Percentiles rank a stretch among this genome's conserved stretches.
Conservation (phyloP, 352 stramenopile species). For the Globisporangium orthogonon region DNA sequence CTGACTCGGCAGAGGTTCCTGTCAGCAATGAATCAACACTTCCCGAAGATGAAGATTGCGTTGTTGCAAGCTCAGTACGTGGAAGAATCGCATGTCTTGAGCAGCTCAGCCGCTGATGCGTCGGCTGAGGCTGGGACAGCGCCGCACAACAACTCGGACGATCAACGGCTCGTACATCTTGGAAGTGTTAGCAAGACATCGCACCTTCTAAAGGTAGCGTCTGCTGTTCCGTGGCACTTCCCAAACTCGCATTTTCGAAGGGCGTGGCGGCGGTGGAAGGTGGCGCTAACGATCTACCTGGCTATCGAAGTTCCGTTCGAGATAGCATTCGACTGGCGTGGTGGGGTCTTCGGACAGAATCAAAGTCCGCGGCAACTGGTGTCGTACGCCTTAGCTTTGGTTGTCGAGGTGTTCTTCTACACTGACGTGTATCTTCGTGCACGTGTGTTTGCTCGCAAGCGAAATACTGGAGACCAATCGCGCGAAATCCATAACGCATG, state of each 20-base stretch:
- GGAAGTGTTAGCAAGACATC: conserved; percentile 21
- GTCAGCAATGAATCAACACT: conserved; percentile 40
- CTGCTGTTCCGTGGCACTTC: conserved; percentile 17
- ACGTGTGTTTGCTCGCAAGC: conserved; percentile 31
- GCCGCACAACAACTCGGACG: conserved; percentile 25
- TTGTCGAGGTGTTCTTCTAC: conserved; percentile 59
- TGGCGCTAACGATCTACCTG: conserved; percentile 25
- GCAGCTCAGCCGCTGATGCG: no score
- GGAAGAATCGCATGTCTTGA: no score
- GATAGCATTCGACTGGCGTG: conserved; percentile 37
- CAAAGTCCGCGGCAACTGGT: conserved; percentile 26
- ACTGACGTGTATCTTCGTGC: conserved; percentile 36
- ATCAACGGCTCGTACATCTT: conserved; percentile 24
- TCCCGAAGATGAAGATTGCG: conserved; percentile 24
- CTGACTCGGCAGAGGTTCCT: conserved; percentile 31
- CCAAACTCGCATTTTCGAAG: conserved; percentile 22
- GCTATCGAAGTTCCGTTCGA: conserved; percentile 38
- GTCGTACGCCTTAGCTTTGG: conserved; percentile 24
- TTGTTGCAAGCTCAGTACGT: neutral
- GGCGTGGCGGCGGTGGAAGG: conserved; percentile 23
- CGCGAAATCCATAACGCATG: conserved; percentile 9
- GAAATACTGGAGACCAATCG: conserved; percentile 2
- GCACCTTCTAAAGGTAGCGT: conserved; percentile 1
- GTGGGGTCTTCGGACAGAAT: conserved; percentile 29
- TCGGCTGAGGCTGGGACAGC: neutral